These are phyloP conservation scores for Syncephalastrum sp. DNA, from an alignment of 371 early-diverging fungal genomes.

Conservation along the genomic window DNA sequence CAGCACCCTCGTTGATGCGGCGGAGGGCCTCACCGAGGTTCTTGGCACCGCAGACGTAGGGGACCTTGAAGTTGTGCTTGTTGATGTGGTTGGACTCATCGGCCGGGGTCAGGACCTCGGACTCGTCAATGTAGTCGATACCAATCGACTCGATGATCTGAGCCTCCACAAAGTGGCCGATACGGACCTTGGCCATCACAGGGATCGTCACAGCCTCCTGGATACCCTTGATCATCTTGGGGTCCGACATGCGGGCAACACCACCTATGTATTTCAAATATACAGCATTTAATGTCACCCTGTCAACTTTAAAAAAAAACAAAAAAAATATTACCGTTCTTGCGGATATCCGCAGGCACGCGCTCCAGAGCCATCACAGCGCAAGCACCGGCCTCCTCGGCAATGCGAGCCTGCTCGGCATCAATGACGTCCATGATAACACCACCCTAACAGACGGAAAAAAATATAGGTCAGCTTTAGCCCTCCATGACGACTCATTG, in stretches of 20 bases:
- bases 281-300: constrained; percentile 4
- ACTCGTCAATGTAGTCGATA: constrained; percentile 96
- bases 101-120: constrained; percentile 95
- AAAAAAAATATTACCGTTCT: constrained; percentile 67
- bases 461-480: not conserved
- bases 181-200: constrained; percentile 98
- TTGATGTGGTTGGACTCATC: constrained; percentile 92
- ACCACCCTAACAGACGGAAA: constrained; percentile 70
- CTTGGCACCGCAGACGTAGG: constrained; percentile 95
- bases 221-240: constrained; percentile 96
- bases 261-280: constrained; percentile 61
- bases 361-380: constrained; percentile 99
- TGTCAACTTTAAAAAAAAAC: constrained; percentile 3
- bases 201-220: constrained; percentile 95
- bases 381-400: constrained; percentile 97
- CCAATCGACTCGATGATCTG: constrained; percentile 90
- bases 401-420: constrained; percentile 96
- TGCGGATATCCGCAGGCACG: constrained; percentile 98
- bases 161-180: constrained; percentile 98
- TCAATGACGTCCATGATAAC: constrained; percentile 99
- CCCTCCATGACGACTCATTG: too few relatives aligned
- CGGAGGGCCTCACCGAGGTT: constrained; percentile 97
- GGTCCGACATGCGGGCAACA: constrained; percentile 98
- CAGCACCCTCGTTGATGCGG: constrained; percentile 95
- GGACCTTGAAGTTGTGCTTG: constrained; percentile 91